Base-by-base conservation (phyloP, 2,329 filamentous ascomycete genomes). In the Teratosphaeria nubilosa region DNA sequence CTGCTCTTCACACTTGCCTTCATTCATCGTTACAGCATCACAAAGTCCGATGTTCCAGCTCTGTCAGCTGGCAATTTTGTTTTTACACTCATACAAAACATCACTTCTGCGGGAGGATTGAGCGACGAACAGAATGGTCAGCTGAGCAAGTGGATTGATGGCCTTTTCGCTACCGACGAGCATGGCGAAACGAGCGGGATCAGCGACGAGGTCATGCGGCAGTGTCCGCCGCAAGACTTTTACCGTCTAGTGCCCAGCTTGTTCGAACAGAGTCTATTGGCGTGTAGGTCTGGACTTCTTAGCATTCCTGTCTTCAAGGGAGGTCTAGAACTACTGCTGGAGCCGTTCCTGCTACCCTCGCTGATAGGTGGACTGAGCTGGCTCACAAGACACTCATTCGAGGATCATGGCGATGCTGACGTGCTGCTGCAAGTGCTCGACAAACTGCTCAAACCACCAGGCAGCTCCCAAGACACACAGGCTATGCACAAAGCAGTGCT, bases 161-260 rank as follows among this genome's bases (percentile, higher is more conserved):
- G 87, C 0, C 80, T 95, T 2, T 92, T 90, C 65, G 85, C 89
- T 62, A 84, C 82, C 7, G 88, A 91, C 64, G 71, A 73, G 51
- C 66, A 70, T 30, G 71, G 69, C 25, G 82, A 84, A 13, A 69
- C 69, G 3, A 83, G 84, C 37, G 87, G 87, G 0, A 81, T 94
- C 2, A 85, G 85, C 7, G 89, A 94, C 66, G 89, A 92, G 59
- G 76, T 92, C 7, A 89, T 92, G 82, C 86, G 87, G 9, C 87
- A 87, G 1, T 94, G 89, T 65, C 85, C 86, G 1, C 90, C 90
- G 1, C 88, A 91, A 67, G 85, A 91, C 45, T 94, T 94, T 69
- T 92, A 92, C 66, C 75, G 88, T 20, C 78, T 94, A 3, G 84
- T 91, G 14, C 87, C 90, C 1, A 86, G 87, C 0, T 75, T 94